Evolutionary conservation across 2,329 filamentous ascomycete genomes (phyloP).

Genomic region (Sclerotinia nivalis): DNA sequence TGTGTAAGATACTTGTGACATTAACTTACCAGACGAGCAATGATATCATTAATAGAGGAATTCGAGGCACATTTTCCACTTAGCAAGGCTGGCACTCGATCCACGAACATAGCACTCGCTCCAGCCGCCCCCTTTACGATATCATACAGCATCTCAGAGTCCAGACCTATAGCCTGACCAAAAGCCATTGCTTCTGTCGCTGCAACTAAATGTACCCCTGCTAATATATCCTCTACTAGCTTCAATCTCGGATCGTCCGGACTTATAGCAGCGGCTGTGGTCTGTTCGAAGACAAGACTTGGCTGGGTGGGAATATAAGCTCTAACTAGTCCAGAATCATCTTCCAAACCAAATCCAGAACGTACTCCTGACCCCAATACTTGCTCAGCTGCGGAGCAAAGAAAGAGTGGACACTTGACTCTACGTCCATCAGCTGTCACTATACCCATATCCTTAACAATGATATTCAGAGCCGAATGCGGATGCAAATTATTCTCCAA

Average conservation of each 20-base stretch:
- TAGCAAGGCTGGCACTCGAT: conserved; percentile 43
- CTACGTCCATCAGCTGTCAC: conserved; percentile 40
- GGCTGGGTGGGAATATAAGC: conserved; percentile 32
- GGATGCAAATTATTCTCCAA: conserved; percentile 51
- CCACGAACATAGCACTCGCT: conserved; percentile 45
- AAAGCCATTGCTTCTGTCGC: conserved; percentile 59
- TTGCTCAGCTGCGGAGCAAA: conserved; percentile 43
- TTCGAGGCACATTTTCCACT: conserved; percentile 42
- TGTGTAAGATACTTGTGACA: no score
- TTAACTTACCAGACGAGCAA: conserved; percentile 41
- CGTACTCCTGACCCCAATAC: conserved; percentile 31
- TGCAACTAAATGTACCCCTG: conserved; percentile 56
- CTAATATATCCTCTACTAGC: conserved; percentile 57
- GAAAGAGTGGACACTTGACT: conserved; percentile 43
- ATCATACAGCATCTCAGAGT: conserved; percentile 51
- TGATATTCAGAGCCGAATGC: conserved; percentile 42
- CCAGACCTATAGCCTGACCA: conserved; percentile 53
- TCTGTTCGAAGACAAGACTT: conserved; percentile 31
- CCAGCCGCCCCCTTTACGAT: conserved; percentile 46
- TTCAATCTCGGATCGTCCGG: conserved; percentile 42
- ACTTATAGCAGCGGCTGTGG: conserved; percentile 24
- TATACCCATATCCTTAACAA: conserved; percentile 43
- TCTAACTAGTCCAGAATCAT: conserved; percentile 34
- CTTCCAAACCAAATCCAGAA: conserved; percentile 26
- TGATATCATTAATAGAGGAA: conserved; percentile 43